Evolutionary conservation across 768 basidiomycete species (phyloP).

Genomic region (Galerina marginata): DNA sequence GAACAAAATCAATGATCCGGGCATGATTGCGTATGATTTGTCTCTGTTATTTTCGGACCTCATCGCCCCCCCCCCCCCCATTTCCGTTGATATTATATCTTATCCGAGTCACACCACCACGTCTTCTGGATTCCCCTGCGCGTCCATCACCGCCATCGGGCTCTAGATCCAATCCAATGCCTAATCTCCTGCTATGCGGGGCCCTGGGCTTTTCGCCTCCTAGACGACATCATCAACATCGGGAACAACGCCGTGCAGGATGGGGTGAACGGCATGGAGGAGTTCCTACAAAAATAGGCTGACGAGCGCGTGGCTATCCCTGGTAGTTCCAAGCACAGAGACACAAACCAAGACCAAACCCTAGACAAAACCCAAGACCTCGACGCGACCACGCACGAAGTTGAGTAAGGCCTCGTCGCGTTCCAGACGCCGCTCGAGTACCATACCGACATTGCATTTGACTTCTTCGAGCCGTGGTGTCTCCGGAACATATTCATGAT

Average conservation of each 20-base stretch:
- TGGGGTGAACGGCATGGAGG: slow-evolving; percentile 80
- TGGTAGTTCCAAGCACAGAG: neutral
- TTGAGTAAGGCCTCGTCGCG: slow-evolving; percentile 81
- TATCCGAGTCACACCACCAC: too few relatives aligned
- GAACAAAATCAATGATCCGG: too few relatives aligned
- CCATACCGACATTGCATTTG: slow-evolving; percentile 89
- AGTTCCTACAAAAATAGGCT: slow-evolving; percentile 76
- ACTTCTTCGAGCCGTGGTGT: slow-evolving; percentile 91
- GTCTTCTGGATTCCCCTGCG: too few relatives aligned
- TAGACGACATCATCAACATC: slow-evolving; percentile 87
- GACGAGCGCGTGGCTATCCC: slow-evolving; percentile 53
- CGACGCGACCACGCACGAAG: slow-evolving; percentile 71
- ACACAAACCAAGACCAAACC: slow-evolving; percentile 11
- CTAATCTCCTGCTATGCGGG: slow-evolving; percentile 62
- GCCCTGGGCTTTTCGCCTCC: slow-evolving; percentile 84
- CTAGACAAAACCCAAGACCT: too few relatives aligned
- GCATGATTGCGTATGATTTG: too few relatives aligned
- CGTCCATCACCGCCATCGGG: too few relatives aligned
- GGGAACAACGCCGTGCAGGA: slow-evolving; percentile 81
- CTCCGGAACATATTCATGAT: slow-evolving; percentile 87
- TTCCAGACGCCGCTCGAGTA: slow-evolving; percentile 90
- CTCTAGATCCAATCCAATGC: too few relatives aligned
- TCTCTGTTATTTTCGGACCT: too few relatives aligned
- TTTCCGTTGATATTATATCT: too few relatives aligned
- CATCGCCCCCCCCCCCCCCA: too few relatives aligned